Conservation (phyloP, 202 grass and related monocot species). For the Dendrocalamus latiflorus region DNA sequence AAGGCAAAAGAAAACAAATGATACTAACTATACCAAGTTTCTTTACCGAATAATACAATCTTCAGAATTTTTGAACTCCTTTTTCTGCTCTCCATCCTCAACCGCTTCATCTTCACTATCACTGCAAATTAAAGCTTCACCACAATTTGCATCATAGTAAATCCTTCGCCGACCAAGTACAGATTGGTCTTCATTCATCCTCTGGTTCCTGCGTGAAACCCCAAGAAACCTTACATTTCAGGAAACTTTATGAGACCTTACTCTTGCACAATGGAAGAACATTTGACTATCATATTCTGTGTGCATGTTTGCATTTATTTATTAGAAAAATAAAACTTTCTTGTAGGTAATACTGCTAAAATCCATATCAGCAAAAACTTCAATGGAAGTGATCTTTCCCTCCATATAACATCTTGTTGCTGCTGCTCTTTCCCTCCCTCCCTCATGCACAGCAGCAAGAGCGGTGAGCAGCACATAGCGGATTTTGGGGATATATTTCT, state of each 20-base stretch:
- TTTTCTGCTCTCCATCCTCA: too few species aligned
- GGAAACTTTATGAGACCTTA: not conserved
- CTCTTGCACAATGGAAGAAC: not conserved
- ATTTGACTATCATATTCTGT: not conserved
- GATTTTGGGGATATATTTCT: not conserved
- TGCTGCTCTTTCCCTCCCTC: not conserved
- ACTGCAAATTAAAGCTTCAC: too few species aligned
- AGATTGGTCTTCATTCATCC: slow-evolving; percentile 93
- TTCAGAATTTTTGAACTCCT: too few species aligned
- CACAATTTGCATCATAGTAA: slow-evolving; percentile 92
- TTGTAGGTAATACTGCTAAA: not conserved
- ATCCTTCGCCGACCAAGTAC: slow-evolving; percentile 98
- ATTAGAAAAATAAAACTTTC: slow-evolving; percentile 16
- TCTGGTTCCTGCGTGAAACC: slow-evolving; percentile 71
- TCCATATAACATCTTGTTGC: not conserved
- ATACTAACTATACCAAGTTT: too few species aligned
- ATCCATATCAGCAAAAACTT: slow-evolving; percentile 14
- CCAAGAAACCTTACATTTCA: not conserved
- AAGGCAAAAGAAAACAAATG: too few species aligned
- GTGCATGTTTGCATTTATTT: not conserved
- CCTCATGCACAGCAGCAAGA: not conserved
- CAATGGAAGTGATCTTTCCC: not conserved
- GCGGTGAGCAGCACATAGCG: not conserved
- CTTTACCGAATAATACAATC: too few species aligned
- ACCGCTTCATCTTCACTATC: too few species aligned